A percentile compares a stretch with the other conserved stretches of the same genome.
These are phyloP conservation scores for Boletus patriciae DNA, from an alignment of 768 basidiomycete genomes.

Conservation along the genomic window DNA sequence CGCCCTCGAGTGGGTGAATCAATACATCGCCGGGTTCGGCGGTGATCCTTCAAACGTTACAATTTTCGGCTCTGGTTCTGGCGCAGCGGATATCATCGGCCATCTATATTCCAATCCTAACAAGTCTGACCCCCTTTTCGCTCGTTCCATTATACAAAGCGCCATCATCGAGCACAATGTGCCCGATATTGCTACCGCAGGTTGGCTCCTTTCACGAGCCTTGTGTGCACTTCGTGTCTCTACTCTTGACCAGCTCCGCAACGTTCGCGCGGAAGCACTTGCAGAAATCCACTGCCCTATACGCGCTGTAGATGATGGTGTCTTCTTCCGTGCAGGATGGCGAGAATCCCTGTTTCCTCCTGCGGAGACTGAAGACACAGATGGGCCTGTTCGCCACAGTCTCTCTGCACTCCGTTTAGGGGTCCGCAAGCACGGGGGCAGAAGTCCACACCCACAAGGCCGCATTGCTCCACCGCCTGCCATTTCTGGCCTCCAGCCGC, in stretches of 20 bases:
- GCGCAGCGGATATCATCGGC: slow-evolving; percentile 55
- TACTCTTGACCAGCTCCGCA: slow-evolving; percentile 61
- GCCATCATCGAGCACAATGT: slow-evolving; percentile 61
- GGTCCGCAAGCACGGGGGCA: slow-evolving; percentile 25
- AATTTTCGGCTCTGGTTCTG: slow-evolving; percentile 42
- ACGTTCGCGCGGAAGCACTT: slow-evolving; percentile 57
- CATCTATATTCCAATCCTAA: slow-evolving; percentile 67
- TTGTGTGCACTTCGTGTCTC: slow-evolving; percentile 56
- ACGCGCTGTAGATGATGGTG: slow-evolving; percentile 65
- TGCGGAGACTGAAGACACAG: slow-evolving; percentile 21
- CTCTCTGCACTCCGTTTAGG: slow-evolving; percentile 26
- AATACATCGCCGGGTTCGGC: slow-evolving; percentile 61
- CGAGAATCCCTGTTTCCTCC: slow-evolving; percentile 43
- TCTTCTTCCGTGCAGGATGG: slow-evolving; percentile 67
- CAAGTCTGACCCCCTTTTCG: slow-evolving; percentile 58
- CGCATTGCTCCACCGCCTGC: slow-evolving; percentile 10
- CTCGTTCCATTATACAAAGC: slow-evolving; percentile 76
- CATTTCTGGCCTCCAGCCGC: slow-evolving; percentile 49
- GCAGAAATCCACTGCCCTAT: slow-evolving; percentile 49
- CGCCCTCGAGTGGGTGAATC: slow-evolving; percentile 64
- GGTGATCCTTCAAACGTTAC: slow-evolving; percentile 57
- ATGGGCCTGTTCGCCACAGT: slow-evolving; percentile 11
- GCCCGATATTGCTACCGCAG: slow-evolving; percentile 58
- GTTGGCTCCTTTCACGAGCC: slow-evolving; percentile 65
- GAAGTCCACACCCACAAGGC: slow-evolving; percentile 29